A percentile compares a stretch with the other conserved stretches of the same genome.
phyloP scores from a whole-genome alignment of 352 stramenopile species.

The Elongisporangium prolatum region DNA sequence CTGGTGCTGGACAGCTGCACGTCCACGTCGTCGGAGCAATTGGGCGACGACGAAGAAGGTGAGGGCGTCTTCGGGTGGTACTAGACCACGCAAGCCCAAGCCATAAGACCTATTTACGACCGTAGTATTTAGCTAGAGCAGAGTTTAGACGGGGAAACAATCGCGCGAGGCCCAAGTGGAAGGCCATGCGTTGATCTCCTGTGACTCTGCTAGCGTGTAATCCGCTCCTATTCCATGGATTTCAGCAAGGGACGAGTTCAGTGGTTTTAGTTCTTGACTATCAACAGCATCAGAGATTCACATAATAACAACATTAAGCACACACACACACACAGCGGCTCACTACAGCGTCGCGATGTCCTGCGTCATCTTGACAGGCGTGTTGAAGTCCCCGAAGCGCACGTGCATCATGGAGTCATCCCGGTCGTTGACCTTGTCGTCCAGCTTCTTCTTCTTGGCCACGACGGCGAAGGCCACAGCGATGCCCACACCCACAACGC shows the following conservation, averaged over 20 bases:
- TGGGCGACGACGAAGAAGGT: neutral
- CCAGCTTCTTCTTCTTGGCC: conserved; percentile 11
- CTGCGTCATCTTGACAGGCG: conserved; percentile 9
- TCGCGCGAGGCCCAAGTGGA: neutral
- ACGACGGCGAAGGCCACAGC: conserved; percentile 4
- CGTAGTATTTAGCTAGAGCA: neutral
- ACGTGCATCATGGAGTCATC: conserved; percentile 6
- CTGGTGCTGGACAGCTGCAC: neutral
- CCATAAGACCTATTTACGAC: neutral
- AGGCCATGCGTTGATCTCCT: neutral
- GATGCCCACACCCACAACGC: neutral
- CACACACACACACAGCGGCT: neutral
- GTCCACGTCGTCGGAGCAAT: neutral
- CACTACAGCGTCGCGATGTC: neutral
- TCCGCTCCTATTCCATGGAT: neutral
- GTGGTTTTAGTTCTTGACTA: too few species aligned
- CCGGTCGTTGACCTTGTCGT: conserved; percentile 12
- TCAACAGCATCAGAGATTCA: too few species aligned
- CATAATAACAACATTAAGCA: neutral
- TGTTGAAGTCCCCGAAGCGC: conserved; percentile 6
- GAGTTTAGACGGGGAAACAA: neutral
- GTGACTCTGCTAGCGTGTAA: neutral
- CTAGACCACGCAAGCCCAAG: neutral
- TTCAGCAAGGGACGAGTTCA: neutral
- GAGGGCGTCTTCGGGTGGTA: neutral